Base-by-base conservation (phyloP, 139 green algal species). In the Picochlorum sp. region DNA sequence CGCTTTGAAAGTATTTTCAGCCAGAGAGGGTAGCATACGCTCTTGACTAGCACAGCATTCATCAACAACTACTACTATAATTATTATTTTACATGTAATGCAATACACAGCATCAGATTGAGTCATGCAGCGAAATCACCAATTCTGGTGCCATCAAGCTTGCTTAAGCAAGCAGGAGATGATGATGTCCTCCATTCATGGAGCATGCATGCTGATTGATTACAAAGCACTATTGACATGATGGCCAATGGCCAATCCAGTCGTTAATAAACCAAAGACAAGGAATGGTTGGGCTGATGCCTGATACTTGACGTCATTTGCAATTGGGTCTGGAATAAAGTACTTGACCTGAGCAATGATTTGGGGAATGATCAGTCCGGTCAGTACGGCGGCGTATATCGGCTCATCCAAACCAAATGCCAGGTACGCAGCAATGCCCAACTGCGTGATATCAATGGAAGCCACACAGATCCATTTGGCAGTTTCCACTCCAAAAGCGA, bases 391-490 rank as follows among this genome's bases (percentile, higher is more conserved):
- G 7, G 75, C 88, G 68, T 98, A 98, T 3, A 84, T 79, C 3
- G 79, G 76, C 76, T 95, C 69, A 26, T 95, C 69, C 34, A 96
- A 82, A 4, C 84, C 88, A 10, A 76, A 72, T 4, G 56, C 79
- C 52, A 98, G 76, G 78, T 97, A 98, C 4, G 80, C 86, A 26
- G 89, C 85, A 37, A 95, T 85, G 7, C 69, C 73, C 13, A 89
- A 69, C 79, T 98, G 92, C 16, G 90, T 97, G 8, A 87, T 77
- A 75, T 99, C 93, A 54, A 99, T 98, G 52, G 82, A 87, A 47
- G 56, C 82, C 13, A 96, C 93, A 60, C 84, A 95, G 70, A 99
- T 99, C 81, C 85, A 99, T 82, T 99, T 99, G 66, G 93, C 93
- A 0, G 75, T 90, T 44, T 99, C 93, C 23, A 97, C 80, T 23